Evolutionary conservation across 441 rosid genomes (phyloP).

Genomic region (Iberis amara): DNA sequence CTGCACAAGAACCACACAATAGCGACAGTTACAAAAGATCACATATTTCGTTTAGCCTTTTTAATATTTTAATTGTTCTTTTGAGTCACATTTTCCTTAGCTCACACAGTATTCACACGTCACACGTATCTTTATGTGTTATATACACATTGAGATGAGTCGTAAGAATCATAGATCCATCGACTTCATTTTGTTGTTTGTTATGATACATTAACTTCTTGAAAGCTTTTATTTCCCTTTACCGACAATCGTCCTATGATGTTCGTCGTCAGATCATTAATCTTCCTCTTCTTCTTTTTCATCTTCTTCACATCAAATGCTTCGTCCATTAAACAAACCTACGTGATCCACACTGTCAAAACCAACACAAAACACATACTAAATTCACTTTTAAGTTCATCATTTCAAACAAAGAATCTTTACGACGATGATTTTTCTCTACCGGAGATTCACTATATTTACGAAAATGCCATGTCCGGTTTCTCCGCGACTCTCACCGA

Average conservation of each 20-base stretch:
- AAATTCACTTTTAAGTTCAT: conserved; percentile 30
- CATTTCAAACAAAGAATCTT: conserved; percentile 29
- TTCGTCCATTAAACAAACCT: conserved; percentile 39
- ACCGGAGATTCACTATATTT: conserved; percentile 52
- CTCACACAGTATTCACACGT: conserved; percentile 30
- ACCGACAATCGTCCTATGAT: conserved; percentile 27
- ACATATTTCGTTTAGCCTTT: conserved; percentile 2
- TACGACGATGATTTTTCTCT: conserved; percentile 24
- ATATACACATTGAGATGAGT: conserved; percentile 11
- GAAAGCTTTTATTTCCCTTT: conserved; percentile 18
- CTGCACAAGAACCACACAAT: conserved; percentile 21
- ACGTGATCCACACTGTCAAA: conserved; percentile 62
- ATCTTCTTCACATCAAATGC: conserved; percentile 29
- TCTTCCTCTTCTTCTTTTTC: conserved; percentile 32
- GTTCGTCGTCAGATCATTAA: conserved; percentile 24
- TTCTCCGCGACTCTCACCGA: conserved; percentile 63
- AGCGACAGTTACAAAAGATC: conserved; percentile 31
- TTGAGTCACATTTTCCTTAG: conserved; percentile 34
- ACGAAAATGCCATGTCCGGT: conserved; percentile 42
- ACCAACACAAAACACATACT: conserved; percentile 32
- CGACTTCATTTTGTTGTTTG: too few species aligned
- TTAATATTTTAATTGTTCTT: neutral
- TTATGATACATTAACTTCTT: neutral
- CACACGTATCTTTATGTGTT: conserved; percentile 22
- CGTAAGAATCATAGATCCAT: conserved; percentile 8